A percentile compares a stretch with the other conserved stretches of the same genome.
Conservation (phyloP, 2,329 filamentous ascomycete genomes). For the Penicillium sp. region DNA sequence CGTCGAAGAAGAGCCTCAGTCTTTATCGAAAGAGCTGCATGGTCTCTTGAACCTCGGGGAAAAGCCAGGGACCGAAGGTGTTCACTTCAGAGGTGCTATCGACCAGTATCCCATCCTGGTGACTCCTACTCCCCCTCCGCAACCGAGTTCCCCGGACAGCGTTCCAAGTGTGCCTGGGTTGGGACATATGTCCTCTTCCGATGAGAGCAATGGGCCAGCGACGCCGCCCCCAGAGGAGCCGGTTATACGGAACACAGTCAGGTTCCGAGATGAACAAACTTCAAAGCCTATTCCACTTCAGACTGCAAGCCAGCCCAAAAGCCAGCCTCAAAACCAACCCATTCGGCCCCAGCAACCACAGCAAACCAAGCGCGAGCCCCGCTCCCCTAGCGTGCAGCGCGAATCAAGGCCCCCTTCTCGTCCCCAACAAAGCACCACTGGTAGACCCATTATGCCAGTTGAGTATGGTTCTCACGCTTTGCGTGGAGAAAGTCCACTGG, state of each 20-base stretch:
- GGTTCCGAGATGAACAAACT: background rate
- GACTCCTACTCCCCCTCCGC: slow-evolving; percentile 24
- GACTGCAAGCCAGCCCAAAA: slow-evolving; percentile 12
- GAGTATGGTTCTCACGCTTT: slow-evolving; percentile 12
- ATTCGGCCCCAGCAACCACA: slow-evolving; percentile 5
- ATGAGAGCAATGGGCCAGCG: slow-evolving; percentile 28
- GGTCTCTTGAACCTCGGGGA: slow-evolving; percentile 33
- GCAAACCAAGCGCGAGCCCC: slow-evolving; percentile 2
- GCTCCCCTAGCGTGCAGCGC: background rate
- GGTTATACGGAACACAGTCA: slow-evolving; percentile 5
- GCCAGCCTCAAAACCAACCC: slow-evolving; percentile 9
- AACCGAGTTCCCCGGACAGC: slow-evolving; percentile 13
- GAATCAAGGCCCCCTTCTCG: slow-evolving; percentile 9
- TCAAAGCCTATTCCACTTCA: background rate
- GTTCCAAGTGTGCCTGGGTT: slow-evolving; percentile 20
- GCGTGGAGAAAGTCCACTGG: slow-evolving; percentile 1
- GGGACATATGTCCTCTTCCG: slow-evolving; percentile 29
- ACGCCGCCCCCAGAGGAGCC: slow-evolving; percentile 30
- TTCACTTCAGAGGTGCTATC: slow-evolving; percentile 39
- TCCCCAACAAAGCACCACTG: background rate
- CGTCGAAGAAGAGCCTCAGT: slow-evolving; percentile 48
- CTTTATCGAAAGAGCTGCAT: slow-evolving; percentile 43
- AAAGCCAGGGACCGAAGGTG: slow-evolving; percentile 35
- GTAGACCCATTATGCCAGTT: slow-evolving; percentile 1
- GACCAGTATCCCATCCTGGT: slow-evolving; percentile 49